Base-by-base conservation (phyloP, 2,329 filamentous ascomycete genomes). In the Emmonsia crescens region DNA sequence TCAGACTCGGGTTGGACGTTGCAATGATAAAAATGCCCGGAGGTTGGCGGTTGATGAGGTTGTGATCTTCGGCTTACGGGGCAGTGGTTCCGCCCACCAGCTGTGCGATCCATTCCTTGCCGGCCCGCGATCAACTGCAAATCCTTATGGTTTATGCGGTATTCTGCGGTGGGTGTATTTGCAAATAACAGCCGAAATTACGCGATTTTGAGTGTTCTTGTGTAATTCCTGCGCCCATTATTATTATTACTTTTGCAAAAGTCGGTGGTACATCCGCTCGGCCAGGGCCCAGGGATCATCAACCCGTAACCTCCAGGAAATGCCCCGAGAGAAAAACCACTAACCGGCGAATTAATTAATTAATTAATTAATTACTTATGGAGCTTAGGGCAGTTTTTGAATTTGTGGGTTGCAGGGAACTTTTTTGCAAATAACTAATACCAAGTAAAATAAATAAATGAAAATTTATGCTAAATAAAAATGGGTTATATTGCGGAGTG, bases 121-220 rank as follows among this genome's bases (percentile, higher is more conserved):
- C 56, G 56, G 56, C 40, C 56, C 56, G 56, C 56, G 56, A 58
- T 58, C 48, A 52, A n/a, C 56, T n/a, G 38, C 56, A 46, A 44
- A 58, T 51, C 48, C 6, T 31, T 19, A 19, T 5, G 42, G n/a
- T 24, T 27, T 24, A 6, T n/a, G 44, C 44, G 44, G 44, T 57
- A 44, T 24, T 57, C 29, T 42, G 33, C 19, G 33, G 55, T 3
- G 16, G 51, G 21, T 19, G 29, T 36, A 36, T 54, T 54, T 54
- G 29, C 29, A 33, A 54, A 51, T 16, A 52, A 19, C 24, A n/a
- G 27, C 14, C 29, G 27, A 19, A 29, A 29, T 51, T 51, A 5
- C 5, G 38, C 38, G 12, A 42, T 42, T 19, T 36, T 36, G 6
- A 9, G 10, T 8, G 1, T 10, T 36, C 9, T 36, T 10, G 6